phyloP scores from a whole-genome alignment of 2,329 filamentous ascomycete genomes.

The Diplodia scrobiculata region DNA sequence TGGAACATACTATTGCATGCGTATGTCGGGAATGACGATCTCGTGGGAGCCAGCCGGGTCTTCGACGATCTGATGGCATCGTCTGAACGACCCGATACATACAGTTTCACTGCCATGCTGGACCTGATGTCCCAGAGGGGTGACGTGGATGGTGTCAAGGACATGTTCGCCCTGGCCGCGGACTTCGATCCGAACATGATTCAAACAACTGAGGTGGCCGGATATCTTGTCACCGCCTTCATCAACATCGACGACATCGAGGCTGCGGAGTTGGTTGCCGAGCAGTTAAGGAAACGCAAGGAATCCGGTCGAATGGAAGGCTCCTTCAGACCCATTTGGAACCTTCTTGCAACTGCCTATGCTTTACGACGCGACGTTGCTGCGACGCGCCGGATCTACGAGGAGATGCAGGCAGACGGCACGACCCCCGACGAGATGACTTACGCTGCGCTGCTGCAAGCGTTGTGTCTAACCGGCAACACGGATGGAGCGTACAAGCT shows the following conservation, averaged over 20 bases:
- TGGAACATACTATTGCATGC: slow-evolving; percentile 81
- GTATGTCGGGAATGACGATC: slow-evolving; percentile 66
- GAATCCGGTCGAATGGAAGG: slow-evolving; percentile 52
- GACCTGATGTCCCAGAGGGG: slow-evolving; percentile 69
- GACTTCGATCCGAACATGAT: slow-evolving; percentile 8
- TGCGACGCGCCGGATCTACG: slow-evolving; percentile 57
- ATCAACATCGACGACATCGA: slow-evolving; percentile 51
- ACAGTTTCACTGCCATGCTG: slow-evolving; percentile 74
- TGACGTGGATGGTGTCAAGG: slow-evolving; percentile 69
- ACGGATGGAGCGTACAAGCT: slow-evolving; percentile 61
- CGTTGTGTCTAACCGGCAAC: slow-evolving; percentile 55
- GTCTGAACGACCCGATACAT: slow-evolving; percentile 58
- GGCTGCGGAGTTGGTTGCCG: slow-evolving; percentile 53
- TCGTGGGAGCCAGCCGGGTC: slow-evolving; percentile 63
- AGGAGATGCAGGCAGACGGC: slow-evolving; percentile 56
- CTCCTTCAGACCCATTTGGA: slow-evolving; percentile 70
- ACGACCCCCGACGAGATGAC: slow-evolving; percentile 60
- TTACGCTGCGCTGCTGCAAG: slow-evolving; percentile 64
- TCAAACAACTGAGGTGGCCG: slow-evolving; percentile 3
- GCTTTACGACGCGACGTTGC: slow-evolving; percentile 63
- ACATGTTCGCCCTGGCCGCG: slow-evolving; percentile 63
- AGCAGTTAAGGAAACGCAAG: slow-evolving; percentile 29
- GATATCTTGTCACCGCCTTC: slow-evolving; percentile 65
- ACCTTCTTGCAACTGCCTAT: slow-evolving; percentile 70
- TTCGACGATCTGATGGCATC: slow-evolving; percentile 63